Evolutionary conservation across 306 rosid genomes (phyloP).

Genomic region (Sicyos baderoa): DNA sequence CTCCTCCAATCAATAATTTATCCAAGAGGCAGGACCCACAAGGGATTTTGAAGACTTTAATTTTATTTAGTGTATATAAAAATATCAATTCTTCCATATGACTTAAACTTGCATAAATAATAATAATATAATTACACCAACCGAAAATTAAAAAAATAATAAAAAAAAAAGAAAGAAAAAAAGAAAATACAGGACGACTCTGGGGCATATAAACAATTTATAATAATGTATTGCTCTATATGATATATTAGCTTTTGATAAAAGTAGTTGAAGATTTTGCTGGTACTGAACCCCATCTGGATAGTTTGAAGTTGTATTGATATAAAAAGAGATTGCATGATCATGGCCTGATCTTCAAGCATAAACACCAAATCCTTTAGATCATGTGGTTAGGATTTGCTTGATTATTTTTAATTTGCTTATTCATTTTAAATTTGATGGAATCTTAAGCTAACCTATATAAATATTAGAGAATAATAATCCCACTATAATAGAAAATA

Average conservation of each 20-base stretch:
- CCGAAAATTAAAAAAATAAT: background rate
- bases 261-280: constrained; percentile 9
- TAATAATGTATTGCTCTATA: background rate
- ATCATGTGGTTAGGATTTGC: constrained; percentile 9
- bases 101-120: background rate
- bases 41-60: background rate
- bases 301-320: background rate
- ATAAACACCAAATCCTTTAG: constrained; percentile 8
- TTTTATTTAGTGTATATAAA: background rate
- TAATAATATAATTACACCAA: background rate
- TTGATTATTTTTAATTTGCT: constrained; percentile 4
- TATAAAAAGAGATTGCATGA: constrained; percentile 16
- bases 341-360: background rate
- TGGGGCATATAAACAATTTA: background rate
- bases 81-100: constrained; percentile 6
- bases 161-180: background rate
- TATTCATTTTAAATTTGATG: background rate
- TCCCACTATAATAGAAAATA: background rate
- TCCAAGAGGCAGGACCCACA: constrained; percentile 13
- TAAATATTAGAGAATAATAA: background rate
- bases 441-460: constrained; percentile 11
- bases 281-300: constrained; percentile 6
- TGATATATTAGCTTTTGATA: background rate
- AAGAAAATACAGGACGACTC: background rate
- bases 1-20: background rate